Evolutionary conservation across 2,329 filamentous ascomycete genomes (phyloP).

Genomic region (Trichoderma sp.): DNA sequence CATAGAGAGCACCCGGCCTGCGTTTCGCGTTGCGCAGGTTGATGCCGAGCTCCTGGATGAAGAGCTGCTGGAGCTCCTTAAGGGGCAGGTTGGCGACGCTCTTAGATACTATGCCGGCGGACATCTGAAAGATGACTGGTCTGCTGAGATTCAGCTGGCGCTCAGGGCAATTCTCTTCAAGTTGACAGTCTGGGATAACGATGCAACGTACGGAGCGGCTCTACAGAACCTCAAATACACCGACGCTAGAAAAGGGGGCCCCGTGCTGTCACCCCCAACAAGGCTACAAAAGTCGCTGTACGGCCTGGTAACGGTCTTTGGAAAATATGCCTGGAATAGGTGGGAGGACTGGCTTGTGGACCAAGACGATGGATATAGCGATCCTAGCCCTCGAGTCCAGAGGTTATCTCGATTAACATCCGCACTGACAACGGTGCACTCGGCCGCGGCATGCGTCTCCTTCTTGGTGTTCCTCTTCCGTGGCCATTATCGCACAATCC

Average conservation of each 20-base stretch:
- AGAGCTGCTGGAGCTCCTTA: slow-evolving; percentile 81
- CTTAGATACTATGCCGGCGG: slow-evolving; percentile 78
- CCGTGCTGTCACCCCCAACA: slow-evolving; percentile 67
- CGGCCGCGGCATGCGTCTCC: slow-evolving; percentile 74
- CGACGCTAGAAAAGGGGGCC: slow-evolving; percentile 67
- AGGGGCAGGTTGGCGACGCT: slow-evolving; percentile 80
- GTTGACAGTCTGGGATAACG: slow-evolving; percentile 92
- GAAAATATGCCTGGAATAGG: slow-evolving; percentile 84
- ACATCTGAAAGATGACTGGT: slow-evolving; percentile 80
- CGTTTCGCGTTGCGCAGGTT: slow-evolving; percentile 91
- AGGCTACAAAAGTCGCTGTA: slow-evolving; percentile 80
- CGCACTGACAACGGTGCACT: slow-evolving; percentile 68
- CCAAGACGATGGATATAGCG: slow-evolving; percentile 71
- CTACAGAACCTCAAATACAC: slow-evolving; percentile 89
- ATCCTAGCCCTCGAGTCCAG: slow-evolving; percentile 49
- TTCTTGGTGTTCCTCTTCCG: slow-evolving; percentile 91
- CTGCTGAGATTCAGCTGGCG: slow-evolving; percentile 74
- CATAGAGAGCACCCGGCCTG: slow-evolving; percentile 74
- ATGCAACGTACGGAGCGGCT: slow-evolving; percentile 89
- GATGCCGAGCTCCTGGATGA: slow-evolving; percentile 94
- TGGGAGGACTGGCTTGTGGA: slow-evolving; percentile 85
- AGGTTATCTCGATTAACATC: slow-evolving; percentile 68
- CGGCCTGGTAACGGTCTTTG: slow-evolving; percentile 80
- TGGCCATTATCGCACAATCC: slow-evolving; percentile 83
- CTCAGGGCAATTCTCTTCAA: slow-evolving; percentile 85